A percentile compares a stretch with the other conserved stretches of the same genome.
Evolutionary conservation across 495 filamentous ascomycete species (phyloP).

Genomic region (Aspergillus conjunctus): DNA sequence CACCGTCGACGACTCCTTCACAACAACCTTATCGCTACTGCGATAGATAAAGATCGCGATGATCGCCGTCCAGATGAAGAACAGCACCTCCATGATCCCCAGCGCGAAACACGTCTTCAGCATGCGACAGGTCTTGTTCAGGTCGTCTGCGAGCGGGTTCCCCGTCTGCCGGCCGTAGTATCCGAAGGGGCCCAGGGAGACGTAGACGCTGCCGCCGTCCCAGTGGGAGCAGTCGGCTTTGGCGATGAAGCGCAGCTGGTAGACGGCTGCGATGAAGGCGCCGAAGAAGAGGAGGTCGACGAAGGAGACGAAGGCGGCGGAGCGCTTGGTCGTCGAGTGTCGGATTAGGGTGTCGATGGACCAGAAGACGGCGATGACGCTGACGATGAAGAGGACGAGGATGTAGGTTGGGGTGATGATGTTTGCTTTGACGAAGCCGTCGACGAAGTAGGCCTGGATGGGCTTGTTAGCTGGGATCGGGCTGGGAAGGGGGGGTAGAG

Average conservation of each 20-base stretch:
- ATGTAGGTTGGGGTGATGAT: slow-evolving; percentile 75
- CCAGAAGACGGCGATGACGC: slow-evolving; percentile 79
- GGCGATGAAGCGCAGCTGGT: slow-evolving; percentile 70
- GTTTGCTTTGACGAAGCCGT: slow-evolving; percentile 70
- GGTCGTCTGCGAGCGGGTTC: slow-evolving; percentile 43
- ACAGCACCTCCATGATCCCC: slow-evolving; percentile 82
- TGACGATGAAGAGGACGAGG: slow-evolving; percentile 89
- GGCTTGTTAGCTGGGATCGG: slow-evolving; percentile 18
- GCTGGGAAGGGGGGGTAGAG: slow-evolving; percentile 2
- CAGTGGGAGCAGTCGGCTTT: slow-evolving; percentile 65
- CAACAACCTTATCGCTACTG: slow-evolving; percentile 34
- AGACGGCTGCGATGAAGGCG: slow-evolving; percentile 79
- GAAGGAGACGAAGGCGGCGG: slow-evolving; percentile 74
- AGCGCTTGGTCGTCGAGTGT: slow-evolving; percentile 70
- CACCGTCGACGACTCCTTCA: slow-evolving; percentile 44
- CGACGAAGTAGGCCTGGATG: slow-evolving; percentile 70
- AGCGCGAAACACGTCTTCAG: slow-evolving; percentile 84
- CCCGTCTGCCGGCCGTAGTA: slow-evolving; percentile 40
- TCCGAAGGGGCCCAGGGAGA: slow-evolving; percentile 65
- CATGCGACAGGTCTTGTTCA: slow-evolving; percentile 83
- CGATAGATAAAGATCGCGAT: slow-evolving; percentile 61
- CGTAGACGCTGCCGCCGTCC: slow-evolving; percentile 47
- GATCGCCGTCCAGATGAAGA: slow-evolving; percentile 75
- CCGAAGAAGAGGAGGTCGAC: slow-evolving; percentile 82
- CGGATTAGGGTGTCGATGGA: slow-evolving; percentile 77